Evolutionary conservation across 2,329 filamentous ascomycete species (phyloP), one percentile per base, ranked within the genome.

Genomic region (Hypoxylon sp.): DNA sequence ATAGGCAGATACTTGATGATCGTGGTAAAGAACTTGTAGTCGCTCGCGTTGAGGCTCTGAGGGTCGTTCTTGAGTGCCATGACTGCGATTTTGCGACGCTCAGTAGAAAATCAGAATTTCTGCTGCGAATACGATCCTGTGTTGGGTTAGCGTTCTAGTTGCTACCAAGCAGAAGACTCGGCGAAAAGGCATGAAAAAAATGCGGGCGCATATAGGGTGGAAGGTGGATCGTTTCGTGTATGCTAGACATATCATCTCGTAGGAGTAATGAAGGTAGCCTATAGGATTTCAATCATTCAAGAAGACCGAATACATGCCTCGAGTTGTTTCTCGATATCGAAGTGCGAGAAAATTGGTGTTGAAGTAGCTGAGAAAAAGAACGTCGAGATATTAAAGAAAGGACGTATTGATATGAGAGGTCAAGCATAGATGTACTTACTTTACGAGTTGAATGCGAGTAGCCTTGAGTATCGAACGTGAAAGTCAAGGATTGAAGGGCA

Each of bases 1-100:
- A 47, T 55, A 5, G 74, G 73, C 6, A 76, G 64, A n/a, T 70
- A 63, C 60, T 72, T 74, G 61, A 72, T 59, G 9, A 75, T 31
- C 2, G 46, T 22, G 0, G 60, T 6, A 35, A 70, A 67, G 51
- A 74, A 73, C 62, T 73, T 74, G 37, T 46, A n/a, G 2, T 74
- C 73, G n/a, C 22, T 48, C 3, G 48, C 19, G 9, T 55, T 64
- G 29, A 57, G 24, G 5, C 1, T n/a, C 3, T 17, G 10, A 5
- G 22, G 5, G 37, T 31, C 26, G 1, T 37, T 26, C 3, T 57
- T 66, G 19, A 57, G 6, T n/a, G 57, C 46, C 51, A 61, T 62
- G 11, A 6, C 39, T 54, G 9, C 48, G 42, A n/a, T 31, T 52
- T 47, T 31, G 5, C 11, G 4, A 11, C 35, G 39, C 11, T 48